These are phyloP conservation scores for Rhynchosporium agropyri DNA, from an alignment of 2,329 filamentous ascomycete species.

Conservation along the genomic window DNA sequence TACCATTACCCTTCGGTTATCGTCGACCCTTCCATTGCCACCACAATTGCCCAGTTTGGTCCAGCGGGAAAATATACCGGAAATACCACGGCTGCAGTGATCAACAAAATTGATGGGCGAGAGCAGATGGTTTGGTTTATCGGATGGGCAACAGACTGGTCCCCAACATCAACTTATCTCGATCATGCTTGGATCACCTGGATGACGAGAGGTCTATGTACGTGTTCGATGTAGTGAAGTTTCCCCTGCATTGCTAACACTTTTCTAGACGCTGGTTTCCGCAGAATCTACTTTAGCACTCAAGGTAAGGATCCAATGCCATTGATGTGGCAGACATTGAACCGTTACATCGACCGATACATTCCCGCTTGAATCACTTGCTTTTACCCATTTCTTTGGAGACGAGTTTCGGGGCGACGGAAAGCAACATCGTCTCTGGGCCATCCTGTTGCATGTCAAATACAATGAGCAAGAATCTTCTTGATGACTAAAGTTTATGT, in stretches of 20 bases:
- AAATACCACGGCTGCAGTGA: constrained; percentile 53
- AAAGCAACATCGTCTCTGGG: not conserved
- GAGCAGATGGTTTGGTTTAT: constrained; percentile 66
- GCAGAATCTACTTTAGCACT: constrained; percentile 34
- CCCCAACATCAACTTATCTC: constrained; percentile 55
- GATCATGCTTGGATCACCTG: constrained; percentile 65
- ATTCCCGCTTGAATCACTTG: constrained; percentile 2
- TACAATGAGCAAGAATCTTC: constrained; percentile 19
- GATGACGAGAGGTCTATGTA: constrained; percentile 58
- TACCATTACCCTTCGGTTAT: constrained; percentile 63
- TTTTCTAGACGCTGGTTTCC: constrained; percentile 30
- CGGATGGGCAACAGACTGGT: constrained; percentile 47
- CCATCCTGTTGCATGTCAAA: not conserved
- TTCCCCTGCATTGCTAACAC: constrained; percentile 34
- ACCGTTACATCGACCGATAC: constrained; percentile 4
- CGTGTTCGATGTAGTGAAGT: constrained; percentile 43
- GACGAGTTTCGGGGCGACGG: not conserved
- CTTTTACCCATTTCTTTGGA: not conserved
- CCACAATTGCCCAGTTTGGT: constrained; percentile 55
- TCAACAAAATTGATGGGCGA: constrained; percentile 59
- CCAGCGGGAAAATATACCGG: constrained; percentile 45
- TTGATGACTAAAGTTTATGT: too few relatives aligned
- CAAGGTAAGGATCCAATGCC: constrained; percentile 27
- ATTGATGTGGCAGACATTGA: constrained; percentile 11
- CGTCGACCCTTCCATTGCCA: constrained; percentile 55